These are phyloP conservation scores for Phaeotremella skinneri DNA, from an alignment of 768 basidiomycete species.

Conservation along the genomic window DNA sequence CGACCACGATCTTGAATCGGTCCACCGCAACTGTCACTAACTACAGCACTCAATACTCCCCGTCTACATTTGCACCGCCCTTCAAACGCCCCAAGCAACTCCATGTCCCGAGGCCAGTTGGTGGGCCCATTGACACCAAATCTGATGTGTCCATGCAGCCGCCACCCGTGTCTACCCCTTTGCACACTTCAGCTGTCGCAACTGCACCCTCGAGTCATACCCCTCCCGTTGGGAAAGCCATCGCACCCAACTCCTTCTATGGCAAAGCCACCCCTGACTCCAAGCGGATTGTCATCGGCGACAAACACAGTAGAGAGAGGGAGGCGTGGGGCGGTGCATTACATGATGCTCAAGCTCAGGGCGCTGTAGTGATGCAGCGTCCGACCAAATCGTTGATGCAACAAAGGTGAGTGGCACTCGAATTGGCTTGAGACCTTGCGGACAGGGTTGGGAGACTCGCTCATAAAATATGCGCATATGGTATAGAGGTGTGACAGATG, in stretches of 20 bases:
- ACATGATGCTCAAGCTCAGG: constrained; percentile 71
- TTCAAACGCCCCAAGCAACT: constrained; percentile 41
- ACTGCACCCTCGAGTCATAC: constrained; percentile 1
- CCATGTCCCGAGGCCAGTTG: constrained; percentile 16
- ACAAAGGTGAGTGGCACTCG: constrained; percentile 52
- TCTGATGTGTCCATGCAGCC: constrained; percentile 7
- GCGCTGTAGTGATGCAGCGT: constrained; percentile 80
- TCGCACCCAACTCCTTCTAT: constrained; percentile 38
- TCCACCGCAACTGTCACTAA: constrained; percentile 11
- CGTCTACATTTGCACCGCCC: constrained; percentile 29
- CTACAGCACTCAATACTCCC: constrained; percentile 8
- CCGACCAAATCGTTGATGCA: constrained; percentile 67
- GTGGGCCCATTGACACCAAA: constrained; percentile 26
- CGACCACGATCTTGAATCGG: constrained; percentile 32
- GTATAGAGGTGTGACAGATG: constrained; percentile 27
- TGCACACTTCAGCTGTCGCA: background rate
- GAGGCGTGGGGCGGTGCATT: constrained; percentile 34
- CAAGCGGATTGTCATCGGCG: constrained; percentile 29
- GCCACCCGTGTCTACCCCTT: background rate
- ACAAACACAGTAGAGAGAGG: constrained; percentile 23
- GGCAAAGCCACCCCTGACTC: constrained; percentile 17
- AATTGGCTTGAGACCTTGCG: background rate
- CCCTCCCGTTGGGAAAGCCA: constrained; percentile 20
- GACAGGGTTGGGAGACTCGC: background rate
- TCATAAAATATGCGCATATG: constrained; percentile 1